phyloP scores from a whole-genome alignment of 805 yeast species.

The Barnettozyma botsteinii region DNA sequence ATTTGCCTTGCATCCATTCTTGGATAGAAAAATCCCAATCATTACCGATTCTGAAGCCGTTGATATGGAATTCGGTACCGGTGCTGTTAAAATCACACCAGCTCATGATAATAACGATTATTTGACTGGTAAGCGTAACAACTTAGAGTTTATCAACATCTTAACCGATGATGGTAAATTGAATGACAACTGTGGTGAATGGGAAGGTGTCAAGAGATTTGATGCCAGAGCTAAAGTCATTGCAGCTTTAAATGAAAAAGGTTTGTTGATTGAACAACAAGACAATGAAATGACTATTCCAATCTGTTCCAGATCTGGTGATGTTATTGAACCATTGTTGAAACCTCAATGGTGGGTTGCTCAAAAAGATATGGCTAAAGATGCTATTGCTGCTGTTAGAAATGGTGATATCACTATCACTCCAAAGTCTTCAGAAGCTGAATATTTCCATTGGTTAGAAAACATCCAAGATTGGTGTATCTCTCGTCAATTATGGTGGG shows the following conservation, averaged over 20 bases:
- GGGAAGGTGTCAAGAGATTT: constrained; percentile 86
- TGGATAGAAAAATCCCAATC: constrained; percentile 81
- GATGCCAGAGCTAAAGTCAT: constrained; percentile 87
- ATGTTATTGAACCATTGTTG: constrained; percentile 90
- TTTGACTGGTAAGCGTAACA: constrained; percentile 90
- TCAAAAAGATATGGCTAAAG: constrained; percentile 82
- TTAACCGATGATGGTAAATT: constrained; percentile 87
- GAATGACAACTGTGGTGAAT: constrained; percentile 91
- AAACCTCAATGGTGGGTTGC: constrained; percentile 99
- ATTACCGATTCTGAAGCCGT: constrained; percentile 89
- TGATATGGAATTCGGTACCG: constrained; percentile 99
- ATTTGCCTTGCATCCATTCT: constrained; percentile 83
- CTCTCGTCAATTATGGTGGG: constrained; percentile 93
- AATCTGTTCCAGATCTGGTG: constrained; percentile 92
- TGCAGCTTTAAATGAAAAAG: constrained; percentile 68
- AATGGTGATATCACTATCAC: constrained; percentile 73
- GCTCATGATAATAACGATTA: constrained; percentile 98
- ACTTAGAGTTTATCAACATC: constrained; percentile 82
- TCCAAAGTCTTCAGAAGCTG: constrained; percentile 88
- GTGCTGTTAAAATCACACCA: constrained; percentile 99
- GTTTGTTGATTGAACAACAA: constrained; percentile 73
- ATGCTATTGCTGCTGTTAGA: constrained; percentile 80
- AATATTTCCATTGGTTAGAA: constrained; percentile 92
- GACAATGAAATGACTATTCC: constrained; percentile 97
- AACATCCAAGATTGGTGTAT: constrained; percentile 99